A percentile compares a stretch with the other conserved stretches of the same genome.
These are phyloP conservation scores for Wickerhamiella qilinensis DNA, from an alignment of 805 yeast species.

Conservation along the genomic window DNA sequence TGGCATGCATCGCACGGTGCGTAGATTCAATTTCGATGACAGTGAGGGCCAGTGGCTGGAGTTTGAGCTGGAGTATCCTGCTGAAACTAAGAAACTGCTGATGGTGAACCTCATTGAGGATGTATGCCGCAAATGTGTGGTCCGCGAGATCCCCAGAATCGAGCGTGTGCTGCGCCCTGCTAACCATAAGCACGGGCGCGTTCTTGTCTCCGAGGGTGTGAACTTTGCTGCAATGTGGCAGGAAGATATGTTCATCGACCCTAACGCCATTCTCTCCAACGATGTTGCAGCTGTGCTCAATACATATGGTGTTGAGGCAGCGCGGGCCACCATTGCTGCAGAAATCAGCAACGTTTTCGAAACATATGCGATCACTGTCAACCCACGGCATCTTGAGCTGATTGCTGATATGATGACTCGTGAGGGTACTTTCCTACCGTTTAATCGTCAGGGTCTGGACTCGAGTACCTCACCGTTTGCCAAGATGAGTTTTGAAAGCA, in stretches of 20 bases:
- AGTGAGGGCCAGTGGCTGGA: slow-evolving; percentile 82
- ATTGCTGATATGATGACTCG: slow-evolving; percentile 99
- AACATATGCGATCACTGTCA: slow-evolving; percentile 87
- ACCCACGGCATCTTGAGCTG: slow-evolving; percentile 85
- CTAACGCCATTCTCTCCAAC: slow-evolving; percentile 77
- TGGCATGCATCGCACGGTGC: slow-evolving; percentile 53
- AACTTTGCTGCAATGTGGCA: slow-evolving; percentile 98
- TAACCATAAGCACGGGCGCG: slow-evolving; percentile 53
- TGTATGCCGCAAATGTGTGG: slow-evolving; percentile 76
- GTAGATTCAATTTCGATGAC: slow-evolving; percentile 82
- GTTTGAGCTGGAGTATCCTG: slow-evolving; percentile 66
- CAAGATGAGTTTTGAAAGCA: slow-evolving; percentile 98
- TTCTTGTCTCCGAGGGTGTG: slow-evolving; percentile 91
- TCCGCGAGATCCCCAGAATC: slow-evolving; percentile 77
- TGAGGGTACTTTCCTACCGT: slow-evolving; percentile 92
- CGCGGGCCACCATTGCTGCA: slow-evolving; percentile 89
- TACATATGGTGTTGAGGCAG: slow-evolving; percentile 98
- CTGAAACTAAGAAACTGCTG: slow-evolving; percentile 77
- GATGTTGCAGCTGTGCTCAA: slow-evolving; percentile 80
- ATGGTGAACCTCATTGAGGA: slow-evolving; percentile 96
- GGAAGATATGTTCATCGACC: slow-evolving; percentile 82
- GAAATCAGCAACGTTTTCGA: slow-evolving; percentile 94
- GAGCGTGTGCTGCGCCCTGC: slow-evolving; percentile 85
- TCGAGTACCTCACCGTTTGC: slow-evolving; percentile 86
- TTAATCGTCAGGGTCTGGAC: slow-evolving; percentile 97